Conservation (phyloP, 306 rosid species). For the Ochetophila trinervis region DNA sequence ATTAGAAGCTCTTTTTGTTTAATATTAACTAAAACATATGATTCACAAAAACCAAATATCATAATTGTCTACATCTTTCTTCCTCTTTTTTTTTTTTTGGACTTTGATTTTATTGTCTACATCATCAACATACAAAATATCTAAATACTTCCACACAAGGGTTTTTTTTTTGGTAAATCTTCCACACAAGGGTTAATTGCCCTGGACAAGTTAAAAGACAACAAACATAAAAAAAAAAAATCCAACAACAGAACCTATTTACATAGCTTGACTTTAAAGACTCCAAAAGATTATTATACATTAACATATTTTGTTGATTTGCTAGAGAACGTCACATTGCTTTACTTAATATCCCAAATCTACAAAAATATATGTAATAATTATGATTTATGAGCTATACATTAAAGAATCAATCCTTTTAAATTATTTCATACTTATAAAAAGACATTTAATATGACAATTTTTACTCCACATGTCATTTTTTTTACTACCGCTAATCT, state of each 20-base stretch:
- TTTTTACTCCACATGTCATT: too few relatives aligned
- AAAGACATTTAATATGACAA: too few relatives aligned
- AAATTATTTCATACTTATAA: too few relatives aligned
- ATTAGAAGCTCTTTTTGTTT: not conserved
- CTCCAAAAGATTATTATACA: not conserved
- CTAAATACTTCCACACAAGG: not conserved
- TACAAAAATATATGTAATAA: too few relatives aligned
- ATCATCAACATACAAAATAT: constrained; percentile 6
- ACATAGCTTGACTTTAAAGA: constrained; percentile 6
- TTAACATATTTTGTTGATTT: not conserved
- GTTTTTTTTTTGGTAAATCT: too few relatives aligned
- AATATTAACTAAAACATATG: constrained; percentile 7
- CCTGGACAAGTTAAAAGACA: not conserved
- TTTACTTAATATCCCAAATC: too few relatives aligned
- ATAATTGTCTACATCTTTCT: constrained; percentile 15
- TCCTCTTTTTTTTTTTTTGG: too few relatives aligned
- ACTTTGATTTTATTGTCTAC: too few relatives aligned
- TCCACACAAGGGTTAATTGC: not conserved
- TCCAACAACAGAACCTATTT: too few relatives aligned
- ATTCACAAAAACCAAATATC: constrained; percentile 2
- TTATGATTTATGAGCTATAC: too few relatives aligned
- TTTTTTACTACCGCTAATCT: too few relatives aligned
- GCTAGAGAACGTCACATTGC: not conserved
- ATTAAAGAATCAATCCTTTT: too few relatives aligned
- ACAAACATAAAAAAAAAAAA: not conserved